Base-by-base conservation (phyloP, 2,329 filamentous ascomycete species). In the Calonectria pseudoturangicola region DNA sequence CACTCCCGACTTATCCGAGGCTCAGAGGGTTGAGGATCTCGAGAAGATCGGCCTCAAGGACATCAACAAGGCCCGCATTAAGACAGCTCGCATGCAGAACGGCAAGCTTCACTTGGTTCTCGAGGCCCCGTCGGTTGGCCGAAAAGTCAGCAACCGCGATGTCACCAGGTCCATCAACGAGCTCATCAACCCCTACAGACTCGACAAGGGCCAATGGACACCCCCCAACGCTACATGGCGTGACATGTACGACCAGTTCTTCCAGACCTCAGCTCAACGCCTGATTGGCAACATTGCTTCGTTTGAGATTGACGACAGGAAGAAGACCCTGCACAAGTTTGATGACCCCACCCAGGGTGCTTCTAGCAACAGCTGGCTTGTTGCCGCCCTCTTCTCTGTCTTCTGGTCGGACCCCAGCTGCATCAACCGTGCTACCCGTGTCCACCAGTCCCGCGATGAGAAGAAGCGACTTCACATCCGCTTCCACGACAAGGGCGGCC, bases 401-500 rank as follows among this genome's bases (percentile, higher is more conserved):
- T 85, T 83, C 78, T 87, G 86, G 86, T 80, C 86, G 10, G 82
- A 86, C 76, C 85, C 85, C 3, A 74, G 77, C n/a, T 69, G 77
- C 68, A 86, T 87, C 80, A 85, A 86, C 79, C 84, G 85, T 15
- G 79, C 81, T 28, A 81, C 80, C 3, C 75, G 77, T 39, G 72
- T 77, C 62, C 74, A 79, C 73, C 70, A 73, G 48, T 66, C 76
- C 50, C 74, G 74, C 63, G 75, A 82, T 54, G 77, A 81, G 39
- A 77, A 80, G 68, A 80, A 76, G 73, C 76, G 75, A 50, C 79
- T 85, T 67, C 58, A 73, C 21, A 77, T 85, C 80, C 84, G 81
- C 72, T 84, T 87, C 81, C 80, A 86, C 79, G 82, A 85, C 81
- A 86, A 87, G 82, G 86, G 86, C 56, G 86, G 86, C 48, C 79